phyloP scores from a whole-genome alignment of 2,329 filamentous ascomycete species.

The Coniochaeta hoffmannii region DNA sequence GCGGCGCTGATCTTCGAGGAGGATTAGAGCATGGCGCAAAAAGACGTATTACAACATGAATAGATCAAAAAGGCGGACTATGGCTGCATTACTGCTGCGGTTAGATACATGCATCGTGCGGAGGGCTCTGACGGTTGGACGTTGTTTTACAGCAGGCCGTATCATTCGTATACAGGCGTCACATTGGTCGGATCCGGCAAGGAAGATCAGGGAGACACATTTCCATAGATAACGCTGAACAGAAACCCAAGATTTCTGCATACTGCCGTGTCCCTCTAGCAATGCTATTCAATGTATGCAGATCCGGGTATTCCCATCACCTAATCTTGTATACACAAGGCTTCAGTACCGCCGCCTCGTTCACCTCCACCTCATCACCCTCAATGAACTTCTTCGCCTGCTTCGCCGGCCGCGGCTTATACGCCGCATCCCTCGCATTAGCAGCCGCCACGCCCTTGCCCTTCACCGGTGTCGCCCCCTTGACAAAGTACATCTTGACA shows the following conservation, averaged over 20 bases:
- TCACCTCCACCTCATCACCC: slow-evolving; percentile 51
- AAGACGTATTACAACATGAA: too few species aligned
- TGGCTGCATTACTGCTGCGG: background rate
- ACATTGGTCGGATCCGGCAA: slow-evolving; percentile 1
- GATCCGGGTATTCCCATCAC: slow-evolving; percentile 28
- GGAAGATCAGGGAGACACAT: slow-evolving; percentile 1
- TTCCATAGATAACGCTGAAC: slow-evolving; percentile 4
- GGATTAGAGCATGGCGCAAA: slow-evolving; percentile 21
- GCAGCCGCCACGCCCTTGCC: slow-evolving; percentile 61
- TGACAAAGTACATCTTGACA: slow-evolving; percentile 92
- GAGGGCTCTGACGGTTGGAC: background rate
- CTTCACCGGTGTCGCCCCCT: slow-evolving; percentile 64
- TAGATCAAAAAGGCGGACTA: background rate
- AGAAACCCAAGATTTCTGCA: background rate
- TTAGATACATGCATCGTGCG: background rate
- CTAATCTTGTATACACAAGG: slow-evolving; percentile 94
- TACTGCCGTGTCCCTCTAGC: too few species aligned
- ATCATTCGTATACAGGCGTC: background rate
- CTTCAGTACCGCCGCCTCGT: slow-evolving; percentile 67
- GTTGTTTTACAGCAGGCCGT: background rate
- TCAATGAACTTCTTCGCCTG: slow-evolving; percentile 45
- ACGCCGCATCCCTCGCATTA: slow-evolving; percentile 30
- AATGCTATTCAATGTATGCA: background rate
- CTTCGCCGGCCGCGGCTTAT: slow-evolving; percentile 44
- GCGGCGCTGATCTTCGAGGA: slow-evolving; percentile 66